Percentiles rank a stretch among this genome's conserved stretches.
These are phyloP conservation scores for Ajuga reptans DNA, from an alignment of 305 asterid genomes.

Conservation along the genomic window DNA sequence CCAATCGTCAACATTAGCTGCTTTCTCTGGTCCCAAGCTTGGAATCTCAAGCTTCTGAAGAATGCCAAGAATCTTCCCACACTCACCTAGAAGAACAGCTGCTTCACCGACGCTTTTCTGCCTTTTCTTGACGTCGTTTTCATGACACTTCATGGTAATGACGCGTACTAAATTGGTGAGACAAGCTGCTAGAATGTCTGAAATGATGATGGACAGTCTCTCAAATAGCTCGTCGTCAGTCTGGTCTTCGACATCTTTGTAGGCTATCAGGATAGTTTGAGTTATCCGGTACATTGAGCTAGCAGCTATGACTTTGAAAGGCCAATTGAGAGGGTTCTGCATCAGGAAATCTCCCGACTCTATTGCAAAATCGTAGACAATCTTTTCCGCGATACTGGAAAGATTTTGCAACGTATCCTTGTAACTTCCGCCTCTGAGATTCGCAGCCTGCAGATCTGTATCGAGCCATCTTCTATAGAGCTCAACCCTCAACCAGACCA, in stretches of 20 bases:
- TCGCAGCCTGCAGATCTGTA: slow-evolving; percentile 5
- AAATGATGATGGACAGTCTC: slow-evolving; percentile 21
- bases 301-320: slow-evolving; percentile 34
- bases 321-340: slow-evolving; percentile 35
- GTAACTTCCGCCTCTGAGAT: neutral
- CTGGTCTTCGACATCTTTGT: neutral
- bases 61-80: slow-evolving; percentile 20
- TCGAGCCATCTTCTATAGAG: slow-evolving; percentile 27
- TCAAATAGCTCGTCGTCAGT: slow-evolving; percentile 22
- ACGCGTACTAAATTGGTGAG: slow-evolving; percentile 31
- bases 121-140: slow-evolving; percentile 9
- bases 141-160: slow-evolving; percentile 20
- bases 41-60: neutral
- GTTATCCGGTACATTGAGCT: slow-evolving; percentile 37
- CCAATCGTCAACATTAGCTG: neutral
- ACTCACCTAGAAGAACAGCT: neutral
- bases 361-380: slow-evolving; percentile 9
- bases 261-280: slow-evolving; percentile 23
- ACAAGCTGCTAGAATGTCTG: slow-evolving; percentile 37
- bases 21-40: neutral
- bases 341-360: neutral
- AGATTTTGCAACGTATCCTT: slow-evolving; percentile 24
- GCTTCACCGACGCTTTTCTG: slow-evolving; percentile 20
- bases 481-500: slow-evolving; percentile 31
- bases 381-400: slow-evolving; percentile 21